A percentile compares a stretch with the other conserved stretches of the same genome.
These are phyloP conservation scores for Phanerochaete carnosa DNA, from an alignment of 768 basidiomycete genomes.

Conservation along the genomic window DNA sequence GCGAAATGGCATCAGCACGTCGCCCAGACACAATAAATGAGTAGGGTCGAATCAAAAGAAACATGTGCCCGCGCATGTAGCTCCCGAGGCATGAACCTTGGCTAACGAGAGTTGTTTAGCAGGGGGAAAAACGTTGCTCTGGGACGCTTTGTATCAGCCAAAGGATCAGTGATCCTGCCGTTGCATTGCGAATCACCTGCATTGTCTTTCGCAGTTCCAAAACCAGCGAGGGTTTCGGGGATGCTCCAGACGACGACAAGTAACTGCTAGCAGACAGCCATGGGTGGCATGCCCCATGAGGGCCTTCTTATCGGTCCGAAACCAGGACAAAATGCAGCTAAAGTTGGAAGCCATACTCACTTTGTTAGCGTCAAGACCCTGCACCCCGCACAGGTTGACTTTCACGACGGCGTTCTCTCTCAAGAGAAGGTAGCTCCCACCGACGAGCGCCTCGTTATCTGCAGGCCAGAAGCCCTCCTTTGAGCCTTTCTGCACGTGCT, in stretches of 20 bases:
- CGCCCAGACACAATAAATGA: constrained; percentile 8
- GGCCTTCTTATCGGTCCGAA: constrained; percentile 91
- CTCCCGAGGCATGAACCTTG: constrained; percentile 71
- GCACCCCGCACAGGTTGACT: constrained; percentile 46
- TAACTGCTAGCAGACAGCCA: constrained; percentile 40
- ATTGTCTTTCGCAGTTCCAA: constrained; percentile 26
- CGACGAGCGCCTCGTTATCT: constrained; percentile 72
- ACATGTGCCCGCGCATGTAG: constrained; percentile 87
- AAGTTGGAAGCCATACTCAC: constrained; percentile 43
- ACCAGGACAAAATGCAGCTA: not conserved
- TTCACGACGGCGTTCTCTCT: constrained; percentile 53
- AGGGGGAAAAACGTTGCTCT: constrained; percentile 56
- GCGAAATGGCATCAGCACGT: not conserved
- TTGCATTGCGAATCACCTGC: constrained; percentile 25
- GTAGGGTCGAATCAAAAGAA: constrained; percentile 6
- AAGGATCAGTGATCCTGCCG: constrained; percentile 38
- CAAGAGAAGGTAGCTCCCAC: constrained; percentile 80
- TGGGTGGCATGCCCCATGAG: constrained; percentile 70
- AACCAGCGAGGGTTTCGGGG: constrained; percentile 64
- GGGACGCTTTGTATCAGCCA: constrained; percentile 97
- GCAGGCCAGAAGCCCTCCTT: constrained; percentile 78
- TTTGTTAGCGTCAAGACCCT: constrained; percentile 37
- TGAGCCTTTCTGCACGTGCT: constrained; percentile 56
- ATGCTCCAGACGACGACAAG: constrained; percentile 5
- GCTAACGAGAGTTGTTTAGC: constrained; percentile 85